These are phyloP conservation scores for Cutaneotrichosporon dermatis DNA, from an alignment of 1,284 basidiomycete species.

Conservation along the genomic window DNA sequence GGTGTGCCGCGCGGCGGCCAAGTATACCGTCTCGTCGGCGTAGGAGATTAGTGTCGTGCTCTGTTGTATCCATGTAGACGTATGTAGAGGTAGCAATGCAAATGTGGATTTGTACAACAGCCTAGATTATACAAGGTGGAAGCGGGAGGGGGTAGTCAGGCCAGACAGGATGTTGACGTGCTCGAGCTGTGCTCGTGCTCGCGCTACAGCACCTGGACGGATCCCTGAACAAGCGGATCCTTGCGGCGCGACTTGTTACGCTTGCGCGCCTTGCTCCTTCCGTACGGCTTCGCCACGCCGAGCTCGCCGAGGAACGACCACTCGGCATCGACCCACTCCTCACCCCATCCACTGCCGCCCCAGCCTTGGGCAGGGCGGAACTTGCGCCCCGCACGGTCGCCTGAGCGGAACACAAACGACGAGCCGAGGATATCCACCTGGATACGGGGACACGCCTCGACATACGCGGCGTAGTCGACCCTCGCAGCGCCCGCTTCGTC, in stretches of 20 bases:
- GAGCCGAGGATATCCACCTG: constrained; percentile 48
- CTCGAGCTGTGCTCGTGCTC: too few relatives aligned
- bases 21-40: neutral
- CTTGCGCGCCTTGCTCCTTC: constrained; percentile 22
- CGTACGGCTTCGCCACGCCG: constrained; percentile 2
- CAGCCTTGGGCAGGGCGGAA: constrained; percentile 45
- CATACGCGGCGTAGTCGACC: constrained; percentile 15
- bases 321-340: constrained; percentile 40
- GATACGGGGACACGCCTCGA: constrained; percentile 33
- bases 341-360: constrained; percentile 43
- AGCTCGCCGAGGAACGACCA: constrained; percentile 19
- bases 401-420: constrained; percentile 47
- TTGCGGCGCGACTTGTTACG: constrained; percentile 37
- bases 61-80: too few relatives aligned
- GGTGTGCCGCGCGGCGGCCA: constrained; percentile 19
- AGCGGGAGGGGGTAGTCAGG: too few relatives aligned
- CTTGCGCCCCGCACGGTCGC: constrained; percentile 50
- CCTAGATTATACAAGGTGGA: too few relatives aligned
- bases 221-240: constrained; percentile 40
- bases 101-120: neutral
- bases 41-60: neutral
- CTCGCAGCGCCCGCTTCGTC: neutral
- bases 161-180: too few relatives aligned
- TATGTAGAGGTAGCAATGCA: neutral
- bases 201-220: constrained; percentile 20